phyloP scores from a whole-genome alignment of 768 basidiomycete species.

The Leucosporidium yakuticum region DNA sequence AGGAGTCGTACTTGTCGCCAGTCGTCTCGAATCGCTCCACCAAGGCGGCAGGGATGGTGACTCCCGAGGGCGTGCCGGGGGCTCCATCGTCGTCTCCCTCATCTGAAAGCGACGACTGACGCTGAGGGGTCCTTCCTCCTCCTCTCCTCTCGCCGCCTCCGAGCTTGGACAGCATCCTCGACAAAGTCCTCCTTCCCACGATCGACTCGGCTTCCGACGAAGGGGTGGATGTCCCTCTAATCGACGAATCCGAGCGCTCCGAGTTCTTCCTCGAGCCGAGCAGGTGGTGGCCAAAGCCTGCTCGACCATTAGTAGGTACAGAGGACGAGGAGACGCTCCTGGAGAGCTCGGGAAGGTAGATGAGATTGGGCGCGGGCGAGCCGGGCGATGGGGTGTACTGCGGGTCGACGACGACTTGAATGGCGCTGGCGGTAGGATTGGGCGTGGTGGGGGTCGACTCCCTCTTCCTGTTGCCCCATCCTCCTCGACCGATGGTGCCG shows the following conservation, averaged over 20 bases:
- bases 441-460: not conserved
- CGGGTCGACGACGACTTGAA: too few species aligned
- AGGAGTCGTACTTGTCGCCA: slow-evolving; percentile 18
- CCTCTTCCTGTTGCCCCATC: slow-evolving; percentile 11
- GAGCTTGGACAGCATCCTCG: too few species aligned
- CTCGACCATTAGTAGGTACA: not conserved
- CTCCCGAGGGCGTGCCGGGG: too few species aligned
- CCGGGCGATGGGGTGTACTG: not conserved
- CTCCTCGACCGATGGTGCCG: not conserved
- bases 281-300: slow-evolving; percentile 1
- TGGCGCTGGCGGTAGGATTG: slow-evolving; percentile 6
- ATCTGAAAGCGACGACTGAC: too few species aligned
- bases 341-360: slow-evolving; percentile 16
- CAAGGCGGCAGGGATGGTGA: not conserved
- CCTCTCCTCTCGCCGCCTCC: too few species aligned
- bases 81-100: too few species aligned
- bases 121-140: too few species aligned
- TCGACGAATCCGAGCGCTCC: not conserved
- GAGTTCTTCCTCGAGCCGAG: slow-evolving; percentile 9
- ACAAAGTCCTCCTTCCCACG: not conserved
- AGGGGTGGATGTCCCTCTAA: not conserved
- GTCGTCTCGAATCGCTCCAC: slow-evolving; percentile 21
- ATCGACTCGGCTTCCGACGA: not conserved
- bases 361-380: slow-evolving; percentile 2
- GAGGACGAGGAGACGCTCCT: slow-evolving; percentile 27